Conservation (phyloP, 164 flowering plant genomes). For the Magnolia officinalis region DNA sequence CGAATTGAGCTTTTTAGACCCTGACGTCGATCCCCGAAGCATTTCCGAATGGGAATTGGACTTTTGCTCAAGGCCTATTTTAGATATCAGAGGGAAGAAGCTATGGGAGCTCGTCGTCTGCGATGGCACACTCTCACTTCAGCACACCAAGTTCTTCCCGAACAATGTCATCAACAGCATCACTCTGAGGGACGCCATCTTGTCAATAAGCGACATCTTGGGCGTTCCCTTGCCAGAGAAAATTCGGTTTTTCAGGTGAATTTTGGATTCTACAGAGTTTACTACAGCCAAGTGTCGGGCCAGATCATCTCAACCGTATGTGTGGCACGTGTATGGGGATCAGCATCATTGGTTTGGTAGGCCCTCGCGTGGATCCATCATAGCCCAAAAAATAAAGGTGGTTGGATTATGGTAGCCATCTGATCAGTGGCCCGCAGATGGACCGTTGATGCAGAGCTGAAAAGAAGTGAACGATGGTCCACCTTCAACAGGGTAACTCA, state of each 20-base stretch:
- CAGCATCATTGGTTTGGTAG: too few species aligned
- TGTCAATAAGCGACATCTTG: slow-evolving; percentile 51
- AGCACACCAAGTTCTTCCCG: slow-evolving; percentile 84
- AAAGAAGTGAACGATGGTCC: too few species aligned
- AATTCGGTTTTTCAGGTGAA: slow-evolving; percentile 79
- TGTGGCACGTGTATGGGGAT: too few species aligned
- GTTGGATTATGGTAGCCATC: too few species aligned
- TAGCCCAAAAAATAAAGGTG: too few species aligned
- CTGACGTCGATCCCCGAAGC: slow-evolving; percentile 66
- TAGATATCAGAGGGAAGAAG: slow-evolving; percentile 93
- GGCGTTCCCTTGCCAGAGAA: slow-evolving; percentile 80
- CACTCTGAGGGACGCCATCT: slow-evolving; percentile 78
- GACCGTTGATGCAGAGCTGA: too few species aligned
- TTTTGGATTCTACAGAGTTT: not conserved
- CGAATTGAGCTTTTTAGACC: slow-evolving; percentile 75
- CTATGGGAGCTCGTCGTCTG: slow-evolving; percentile 97
- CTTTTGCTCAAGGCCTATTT: slow-evolving; percentile 92
- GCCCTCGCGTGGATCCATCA: too few species aligned
- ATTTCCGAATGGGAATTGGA: slow-evolving; percentile 93
- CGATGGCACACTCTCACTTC: slow-evolving; percentile 78
- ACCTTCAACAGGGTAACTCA: too few species aligned
- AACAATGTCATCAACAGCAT: slow-evolving; percentile 94
- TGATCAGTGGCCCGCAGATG: too few species aligned
- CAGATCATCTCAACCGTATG: too few species aligned
- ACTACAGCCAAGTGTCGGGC: too few species aligned